Conservation (phyloP, 192 early-diverging fungal genomes). For the Gamsiella multidivaricata region DNA sequence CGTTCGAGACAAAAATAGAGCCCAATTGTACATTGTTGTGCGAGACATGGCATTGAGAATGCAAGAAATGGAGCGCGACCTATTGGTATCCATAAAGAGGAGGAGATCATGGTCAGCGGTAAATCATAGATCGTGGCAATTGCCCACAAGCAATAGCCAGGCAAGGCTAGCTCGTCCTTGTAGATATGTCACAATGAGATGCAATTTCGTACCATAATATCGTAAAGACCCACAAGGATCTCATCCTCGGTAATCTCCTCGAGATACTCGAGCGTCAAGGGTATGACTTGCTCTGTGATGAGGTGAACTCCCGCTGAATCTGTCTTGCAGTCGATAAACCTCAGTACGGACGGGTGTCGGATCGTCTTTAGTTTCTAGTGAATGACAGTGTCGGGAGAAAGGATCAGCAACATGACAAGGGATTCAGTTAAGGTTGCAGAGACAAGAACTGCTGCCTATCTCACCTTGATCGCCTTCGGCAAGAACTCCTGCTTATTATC, state of each 20-base stretch:
- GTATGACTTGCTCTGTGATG: slow-evolving; percentile 40
- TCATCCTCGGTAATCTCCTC: slow-evolving; percentile 42
- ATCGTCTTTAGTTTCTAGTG: slow-evolving; percentile 53
- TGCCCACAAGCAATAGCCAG: neutral
- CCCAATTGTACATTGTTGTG: slow-evolving; percentile 50
- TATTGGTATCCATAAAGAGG: neutral
- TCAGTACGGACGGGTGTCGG: slow-evolving; percentile 47
- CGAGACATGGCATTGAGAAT: slow-evolving; percentile 50
- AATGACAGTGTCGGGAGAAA: too few species aligned
- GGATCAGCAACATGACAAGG: too few species aligned
- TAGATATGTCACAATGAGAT: neutral
- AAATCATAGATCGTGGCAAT: too few species aligned
- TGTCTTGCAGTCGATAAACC: slow-evolving; percentile 52
- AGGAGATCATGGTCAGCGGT: neutral
- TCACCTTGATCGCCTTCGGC: slow-evolving; percentile 51
- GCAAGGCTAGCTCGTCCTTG: neutral
- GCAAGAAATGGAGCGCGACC: slow-evolving; percentile 51
- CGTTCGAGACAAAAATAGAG: slow-evolving; percentile 50
- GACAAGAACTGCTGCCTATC: too few species aligned
- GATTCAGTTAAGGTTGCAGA: too few species aligned
- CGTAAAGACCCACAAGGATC: slow-evolving; percentile 46
- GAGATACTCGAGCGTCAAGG: slow-evolving; percentile 40
- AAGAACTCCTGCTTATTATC: slow-evolving; percentile 49
- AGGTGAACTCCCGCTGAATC: slow-evolving; percentile 44
- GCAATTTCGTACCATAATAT: slow-evolving; percentile 54